Base-by-base conservation (phyloP, 2,329 filamentous ascomycete genomes). In the Neonectria coccinea region DNA sequence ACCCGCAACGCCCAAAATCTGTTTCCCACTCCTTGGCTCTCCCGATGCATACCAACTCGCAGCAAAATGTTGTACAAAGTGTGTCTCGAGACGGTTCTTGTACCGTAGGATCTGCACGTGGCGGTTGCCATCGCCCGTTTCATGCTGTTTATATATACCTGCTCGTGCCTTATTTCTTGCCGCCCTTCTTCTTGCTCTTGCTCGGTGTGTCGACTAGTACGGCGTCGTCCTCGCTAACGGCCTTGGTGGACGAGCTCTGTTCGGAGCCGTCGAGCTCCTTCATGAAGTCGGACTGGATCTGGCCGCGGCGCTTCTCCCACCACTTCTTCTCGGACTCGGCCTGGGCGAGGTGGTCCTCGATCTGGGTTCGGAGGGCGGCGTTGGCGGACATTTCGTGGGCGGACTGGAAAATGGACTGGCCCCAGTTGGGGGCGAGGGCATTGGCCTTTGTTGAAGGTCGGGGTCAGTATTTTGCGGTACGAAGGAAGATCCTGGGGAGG, bases 301-400 rank as follows among this genome's bases (percentile, higher is more conserved):
- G 86, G 50, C 88, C 86, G 72, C 89, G 88, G 76, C 91, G 92
- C 84, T 92, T 92, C 77, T 93, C 92, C 96, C 96, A 99, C 93
- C 94, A 97, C 75, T 91, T 86, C 81, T 92, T 92, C 81, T 98
- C 96, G 44, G 88, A 83, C 10, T 87, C 85, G 2, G 89, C 83
- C 74, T 92, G 91, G 29, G 84, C 82, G 73, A 94, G 89, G 63
- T 97, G 89, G 67, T 94, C 91, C 51, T 90, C 87, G 20, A 97
- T 85, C 54, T 90, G 88, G 69, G 90, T 85, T 70, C 93, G 92
- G 75, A 97, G 86, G 51, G 89, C 82, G 45, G 88, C 87, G 81
- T 97, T 97, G 76, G 93, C 91, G 64, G 92, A 89, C 80, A 99
- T 97, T 80, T 99, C 96, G 80, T 97, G 97, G 59, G 96, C 96